Evolutionary conservation across 2,329 filamentous ascomycete species (phyloP), one percentile per base, ranked within the genome.

Genomic region (Thelonectria olida): DNA sequence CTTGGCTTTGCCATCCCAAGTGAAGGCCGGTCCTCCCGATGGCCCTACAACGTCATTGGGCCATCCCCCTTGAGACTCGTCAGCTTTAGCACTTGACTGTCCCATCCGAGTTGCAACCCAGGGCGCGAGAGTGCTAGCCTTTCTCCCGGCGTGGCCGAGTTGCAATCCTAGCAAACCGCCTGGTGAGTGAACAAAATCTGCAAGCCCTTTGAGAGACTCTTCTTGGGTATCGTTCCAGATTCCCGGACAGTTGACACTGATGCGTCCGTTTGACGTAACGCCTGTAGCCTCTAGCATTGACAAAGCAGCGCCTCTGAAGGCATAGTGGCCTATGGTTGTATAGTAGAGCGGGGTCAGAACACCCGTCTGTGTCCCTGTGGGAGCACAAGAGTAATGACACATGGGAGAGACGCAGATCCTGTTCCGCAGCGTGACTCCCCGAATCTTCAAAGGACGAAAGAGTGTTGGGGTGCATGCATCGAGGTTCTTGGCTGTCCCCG

Each of bases 31-130:
- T n/a, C n/a, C n/a, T n/a, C n/a, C n/a, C n/a, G n/a, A n/a, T n/a
- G 45, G 45, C 7, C 45, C 45, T 2, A 83, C 85, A 10, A 60
- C 57, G 7, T 50, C 20, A 8, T 36, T 12, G 3, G 57, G 57
- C 51, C 57, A 60, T 2, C 57, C 51, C 20, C 57, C 51, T 12
- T 31, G 25, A 13, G 28, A 44, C 9, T 60, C 57, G 9, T 10
- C n/a, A 4, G 57, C 47, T n/a, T n/a, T n/a, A n/a, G n/a, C n/a
- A n/a, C n/a, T n/a, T n/a, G n/a, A n/a, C n/a, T n/a, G n/a, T 41
- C 50, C 51, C 45, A 49, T 49, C 1, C 45, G 15, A 27, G 27
- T 49, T 25, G 36, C 51, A 20, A 49, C 45, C 57, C 53, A 60
- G 1, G 51, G 38, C 7, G 38, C 36, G 5, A 50, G 23, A 9